Conservation (phyloP, 2,329 filamentous ascomycete genomes). For the Venturia aucupariae region DNA sequence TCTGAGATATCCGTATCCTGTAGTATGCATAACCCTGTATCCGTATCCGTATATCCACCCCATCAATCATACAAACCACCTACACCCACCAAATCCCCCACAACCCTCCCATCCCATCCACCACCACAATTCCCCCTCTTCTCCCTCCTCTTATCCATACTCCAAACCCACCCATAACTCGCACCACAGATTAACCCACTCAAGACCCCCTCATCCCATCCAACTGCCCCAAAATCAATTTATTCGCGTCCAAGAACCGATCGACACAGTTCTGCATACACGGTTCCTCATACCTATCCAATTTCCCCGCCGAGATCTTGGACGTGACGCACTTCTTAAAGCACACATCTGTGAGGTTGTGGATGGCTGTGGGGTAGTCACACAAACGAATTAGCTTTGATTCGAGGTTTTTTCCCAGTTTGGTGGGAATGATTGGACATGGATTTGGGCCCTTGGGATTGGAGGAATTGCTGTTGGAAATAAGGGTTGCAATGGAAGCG, state of each 20-base stretch:
- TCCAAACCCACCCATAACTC: neutral
- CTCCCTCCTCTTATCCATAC: neutral
- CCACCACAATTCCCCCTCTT: neutral
- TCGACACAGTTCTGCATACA: slow-evolving; percentile 92
- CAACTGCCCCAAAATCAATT: slow-evolving; percentile 76
- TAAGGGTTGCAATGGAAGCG: neutral
- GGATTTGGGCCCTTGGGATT: too few relatives aligned
- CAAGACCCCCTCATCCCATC: slow-evolving; percentile 47
- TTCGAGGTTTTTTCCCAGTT: too few relatives aligned
- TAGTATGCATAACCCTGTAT: neutral
- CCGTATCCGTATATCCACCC: neutral
- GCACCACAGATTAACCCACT: too few relatives aligned
- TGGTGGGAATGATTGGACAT: too few relatives aligned
- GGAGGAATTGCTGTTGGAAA: too few relatives aligned
- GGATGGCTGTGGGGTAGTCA: slow-evolving; percentile 50
- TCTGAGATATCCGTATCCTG: neutral
- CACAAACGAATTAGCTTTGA: slow-evolving; percentile 23
- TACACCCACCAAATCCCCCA: neutral
- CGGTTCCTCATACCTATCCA: slow-evolving; percentile 69
- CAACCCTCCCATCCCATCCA: neutral
- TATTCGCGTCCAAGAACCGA: slow-evolving; percentile 82
- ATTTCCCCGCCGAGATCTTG: slow-evolving; percentile 57
- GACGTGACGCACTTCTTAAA: slow-evolving; percentile 89
- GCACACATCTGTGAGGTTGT: slow-evolving; percentile 66
- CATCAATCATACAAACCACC: neutral